A percentile compares a stretch with the other conserved stretches of the same genome.
Conservation (phyloP, 257 asterid genomes). For the Capsicum chinense region DNA sequence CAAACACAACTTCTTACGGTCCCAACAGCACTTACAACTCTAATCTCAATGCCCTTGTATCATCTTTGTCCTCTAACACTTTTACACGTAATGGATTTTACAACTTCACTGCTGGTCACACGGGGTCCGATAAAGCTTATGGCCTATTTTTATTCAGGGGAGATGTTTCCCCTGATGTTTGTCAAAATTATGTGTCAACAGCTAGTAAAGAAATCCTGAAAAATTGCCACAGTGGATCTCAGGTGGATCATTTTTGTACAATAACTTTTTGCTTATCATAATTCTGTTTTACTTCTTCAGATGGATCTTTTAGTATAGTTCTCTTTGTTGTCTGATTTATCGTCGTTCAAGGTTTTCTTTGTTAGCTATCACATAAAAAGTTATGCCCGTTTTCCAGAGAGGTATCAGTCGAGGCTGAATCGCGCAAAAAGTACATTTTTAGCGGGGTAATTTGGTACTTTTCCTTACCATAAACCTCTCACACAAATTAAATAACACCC, state of each 20-base stretch:
- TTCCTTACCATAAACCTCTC: too few species aligned
- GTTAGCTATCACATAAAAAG: too few species aligned
- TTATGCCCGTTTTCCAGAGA: too few species aligned
- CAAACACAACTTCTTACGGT: neutral
- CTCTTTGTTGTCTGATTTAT: too few species aligned
- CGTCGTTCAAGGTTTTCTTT: too few species aligned
- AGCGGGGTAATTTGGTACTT: too few species aligned
- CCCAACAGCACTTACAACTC: neutral
- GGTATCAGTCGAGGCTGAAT: too few species aligned
- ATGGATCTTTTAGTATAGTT: too few species aligned
- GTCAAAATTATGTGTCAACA: conserved; percentile 24
- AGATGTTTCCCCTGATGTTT: conserved; percentile 11
- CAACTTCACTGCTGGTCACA: conserved; percentile 17
- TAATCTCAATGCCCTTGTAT: conserved; percentile 28
- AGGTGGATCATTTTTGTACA: neutral
- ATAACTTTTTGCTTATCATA: neutral
- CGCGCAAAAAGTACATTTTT: too few species aligned
- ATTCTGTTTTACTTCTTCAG: too few species aligned
- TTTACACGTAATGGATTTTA: conserved; percentile 18
- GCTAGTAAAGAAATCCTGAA: neutral
- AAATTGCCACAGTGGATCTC: neutral
- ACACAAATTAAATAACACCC: too few species aligned
- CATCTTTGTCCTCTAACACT: conserved; percentile 28
- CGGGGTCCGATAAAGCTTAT: neutral
- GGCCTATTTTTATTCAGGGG: conserved; percentile 38